Evolutionary conservation across 768 basidiomycete species (phyloP), one percentile per base, ranked within the genome.

Genomic region (Cystofilobasidium bisporidii): DNA sequence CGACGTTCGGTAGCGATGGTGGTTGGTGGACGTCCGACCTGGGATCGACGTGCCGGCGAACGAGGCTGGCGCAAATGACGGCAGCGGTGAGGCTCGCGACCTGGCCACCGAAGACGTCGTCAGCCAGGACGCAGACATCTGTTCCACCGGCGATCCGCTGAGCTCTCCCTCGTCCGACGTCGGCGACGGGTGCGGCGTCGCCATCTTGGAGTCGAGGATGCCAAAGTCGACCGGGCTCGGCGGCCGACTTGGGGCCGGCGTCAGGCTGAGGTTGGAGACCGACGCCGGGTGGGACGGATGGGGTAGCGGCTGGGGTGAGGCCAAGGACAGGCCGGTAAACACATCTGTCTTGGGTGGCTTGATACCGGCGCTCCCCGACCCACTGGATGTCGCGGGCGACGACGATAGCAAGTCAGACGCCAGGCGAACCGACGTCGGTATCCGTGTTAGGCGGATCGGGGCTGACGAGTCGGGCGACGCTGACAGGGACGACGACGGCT

Each of bases 371-470:
- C 22, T 68, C 24, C 40, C 18, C 4, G 57, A 40, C 2, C 53
- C 53, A 33, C 41, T 64, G 22, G 47, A 36, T 2, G 36, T 18
- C 38, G 53, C n/a, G 18, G 63, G 62, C 12, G 63, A 60, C 0
- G 68, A 65, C 38, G 55, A 47, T 22, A 79, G 74, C n/a, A 80
- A 69, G 30, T 79, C 79, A n/a, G 77, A 72, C 1, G 79, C 79
- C 40, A 79, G 73, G 26, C 78, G 71, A 0, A 80, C 79, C 24
- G 77, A 75, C 1, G 79, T 79, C 0, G 79, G 79, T 0, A 80
- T 79, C 12, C 78, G 72, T 50, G 79, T 79, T 10, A 80, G 73
- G n/a, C 78, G 74, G 50, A 79, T 78, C 9, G 77, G 33, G 55
- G 70, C 33, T 22, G 33, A 26, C 48, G 43, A 26, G 22, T 43